Percentiles rank a stretch among this genome's conserved stretches.
These are phyloP conservation scores for Spatholobus suberectus DNA, from an alignment of 306 rosid species.

Conservation along the genomic window DNA sequence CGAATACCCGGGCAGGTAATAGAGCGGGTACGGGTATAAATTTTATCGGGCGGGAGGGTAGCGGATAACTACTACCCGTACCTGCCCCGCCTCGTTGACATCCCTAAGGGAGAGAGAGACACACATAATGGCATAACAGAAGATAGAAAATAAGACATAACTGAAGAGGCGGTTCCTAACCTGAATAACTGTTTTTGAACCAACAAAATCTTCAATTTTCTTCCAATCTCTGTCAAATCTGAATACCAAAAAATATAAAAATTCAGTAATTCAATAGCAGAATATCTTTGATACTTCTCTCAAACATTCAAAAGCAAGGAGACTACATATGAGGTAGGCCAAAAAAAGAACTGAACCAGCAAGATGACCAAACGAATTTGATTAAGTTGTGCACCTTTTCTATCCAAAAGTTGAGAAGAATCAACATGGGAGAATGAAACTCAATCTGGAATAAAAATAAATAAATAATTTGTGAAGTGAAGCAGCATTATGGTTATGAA, in stretches of 20 bases:
- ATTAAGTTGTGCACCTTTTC: not conserved
- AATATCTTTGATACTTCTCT: not conserved
- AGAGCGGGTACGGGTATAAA: no score
- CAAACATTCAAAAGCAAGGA: not conserved
- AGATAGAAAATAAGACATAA: slow-evolving; percentile 7
- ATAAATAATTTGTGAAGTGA: not conserved
- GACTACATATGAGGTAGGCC: not conserved
- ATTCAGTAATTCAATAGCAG: not conserved
- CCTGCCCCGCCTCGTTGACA: no score
- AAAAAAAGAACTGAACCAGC: not conserved
- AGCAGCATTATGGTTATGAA: not conserved
- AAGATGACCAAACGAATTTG: not conserved
- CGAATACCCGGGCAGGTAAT: no score
- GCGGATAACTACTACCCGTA: no score
- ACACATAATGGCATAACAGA: not conserved
- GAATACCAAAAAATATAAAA: not conserved
- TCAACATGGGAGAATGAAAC: not conserved
- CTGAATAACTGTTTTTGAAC: slow-evolving; percentile 91
- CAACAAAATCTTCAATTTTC: slow-evolving; percentile 88
- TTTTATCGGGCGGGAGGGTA: no score
- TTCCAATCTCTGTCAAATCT: slow-evolving; percentile 96
- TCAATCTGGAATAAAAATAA: not conserved
- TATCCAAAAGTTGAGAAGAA: not conserved
- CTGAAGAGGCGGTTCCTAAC: slow-evolving; percentile 44
- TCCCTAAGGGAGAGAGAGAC: no score